phyloP scores from a whole-genome alignment of 805 yeast species.

The Wickerhamomyces bovis region DNA sequence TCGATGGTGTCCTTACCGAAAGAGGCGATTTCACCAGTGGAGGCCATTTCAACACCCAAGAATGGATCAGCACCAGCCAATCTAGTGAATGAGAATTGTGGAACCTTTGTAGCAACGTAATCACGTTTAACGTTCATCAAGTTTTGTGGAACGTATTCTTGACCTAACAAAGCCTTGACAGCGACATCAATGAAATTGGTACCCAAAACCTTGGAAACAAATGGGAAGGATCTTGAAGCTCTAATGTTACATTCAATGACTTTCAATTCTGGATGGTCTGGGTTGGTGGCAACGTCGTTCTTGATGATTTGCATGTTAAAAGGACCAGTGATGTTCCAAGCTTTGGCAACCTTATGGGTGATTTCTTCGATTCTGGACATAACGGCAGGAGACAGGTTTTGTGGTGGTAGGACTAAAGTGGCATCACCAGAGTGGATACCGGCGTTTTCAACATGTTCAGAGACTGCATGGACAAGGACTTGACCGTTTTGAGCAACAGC shows the following conservation, averaged over 20 bases:
- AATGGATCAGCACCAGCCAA: conserved; percentile 99
- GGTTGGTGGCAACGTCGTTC: conserved; percentile 55
- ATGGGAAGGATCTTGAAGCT: conserved; percentile 98
- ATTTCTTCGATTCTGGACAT: conserved; percentile 75
- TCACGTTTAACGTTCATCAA: conserved; percentile 70
- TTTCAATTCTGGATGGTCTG: conserved; percentile 62
- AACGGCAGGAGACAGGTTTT: conserved; percentile 56
- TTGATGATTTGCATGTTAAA: conserved; percentile 97
- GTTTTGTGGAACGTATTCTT: conserved; percentile 64
- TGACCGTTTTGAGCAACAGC: conserved; percentile 90
- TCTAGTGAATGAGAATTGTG: conserved; percentile 97
- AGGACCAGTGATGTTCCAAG: conserved; percentile 96
- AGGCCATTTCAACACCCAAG: conserved; percentile 98
- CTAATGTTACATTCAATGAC: conserved; percentile 98
- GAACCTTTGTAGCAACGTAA: conserved; percentile 95
- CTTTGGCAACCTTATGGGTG: conserved; percentile 88
- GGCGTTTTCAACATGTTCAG: conserved; percentile 97
- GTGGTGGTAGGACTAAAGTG: conserved; percentile 91
- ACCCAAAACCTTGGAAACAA: conserved; percentile 95
- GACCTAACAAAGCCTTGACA: conserved; percentile 74
- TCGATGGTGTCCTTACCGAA: conserved; percentile 82
- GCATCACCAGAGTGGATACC: conserved; percentile 99
- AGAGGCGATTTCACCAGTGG: conserved; percentile 98
- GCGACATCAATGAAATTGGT: conserved; percentile 93
- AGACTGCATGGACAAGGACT: conserved; percentile 88